Evolutionary conservation across 2,329 filamentous ascomycete genomes (phyloP), one percentile per base, ranked within the genome.

Genomic region (Alternaria sp.): DNA sequence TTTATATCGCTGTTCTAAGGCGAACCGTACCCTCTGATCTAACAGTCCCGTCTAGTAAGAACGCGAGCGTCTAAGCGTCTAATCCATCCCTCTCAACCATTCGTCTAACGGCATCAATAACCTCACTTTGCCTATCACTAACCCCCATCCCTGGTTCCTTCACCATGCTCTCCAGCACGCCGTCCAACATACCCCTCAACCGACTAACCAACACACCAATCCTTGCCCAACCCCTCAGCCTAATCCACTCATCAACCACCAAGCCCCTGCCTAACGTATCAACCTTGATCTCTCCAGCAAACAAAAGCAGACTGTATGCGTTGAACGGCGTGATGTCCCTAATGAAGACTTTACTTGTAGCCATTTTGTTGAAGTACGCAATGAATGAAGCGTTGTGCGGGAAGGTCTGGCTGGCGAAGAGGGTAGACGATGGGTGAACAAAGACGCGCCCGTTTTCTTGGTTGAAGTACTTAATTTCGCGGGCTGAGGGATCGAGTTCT

Each of bases 271-370:
- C 95, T 46, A 93, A 83, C 1, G 93, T 97, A 80, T 98, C 96
- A 4, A 98, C 88, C 63, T 89, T 88, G 54, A 98, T 93, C 2
- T 88, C 85, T 0, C 96, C 96, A 1, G 90, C 91, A 80, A 99
- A 98, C 61, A 99, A 86, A 25, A 99, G 87, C 32, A 97, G 84
- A 0, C 91, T 91, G 78, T 95, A 98, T 0, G 91, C 89, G 74
- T 97, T 97, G 80, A 97, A 95, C 1, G 96, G 96, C 13, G 95
- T 98, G 50, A 97, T 81, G 74, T 98, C 95, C 21, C 95, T 85
- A 23, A 98, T 89, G 76, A 97, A 98, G 3, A 97, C 88, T 83
- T 98, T 98, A 76, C 88, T 91, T 1, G 94, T 98, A 4, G 91
- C 89, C 82, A 98, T 96, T 80, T 97, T 93, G 56, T 87, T 92